phyloP scores from a whole-genome alignment of 106 monocot genomes.

The Vanilla planifolia region DNA sequence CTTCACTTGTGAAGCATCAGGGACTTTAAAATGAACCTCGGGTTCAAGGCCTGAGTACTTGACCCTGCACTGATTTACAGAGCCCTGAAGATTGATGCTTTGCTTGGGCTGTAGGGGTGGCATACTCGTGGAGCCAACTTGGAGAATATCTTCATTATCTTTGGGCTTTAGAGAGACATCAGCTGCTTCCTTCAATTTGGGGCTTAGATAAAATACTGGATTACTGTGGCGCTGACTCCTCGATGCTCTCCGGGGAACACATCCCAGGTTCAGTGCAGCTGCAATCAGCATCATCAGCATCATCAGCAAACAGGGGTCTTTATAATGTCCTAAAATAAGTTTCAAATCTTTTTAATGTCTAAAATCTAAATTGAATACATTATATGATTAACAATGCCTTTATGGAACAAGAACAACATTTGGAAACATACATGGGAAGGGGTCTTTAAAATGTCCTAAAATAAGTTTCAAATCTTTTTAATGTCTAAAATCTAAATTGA shows the following conservation, averaged over 20 bases:
- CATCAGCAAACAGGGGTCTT: too few relatives aligned
- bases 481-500: too few relatives aligned
- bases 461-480: too few relatives aligned
- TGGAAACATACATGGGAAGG: too few relatives aligned
- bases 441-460: too few relatives aligned
- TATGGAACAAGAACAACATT: too few relatives aligned
- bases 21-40: neutral
- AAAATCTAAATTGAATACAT: too few relatives aligned
- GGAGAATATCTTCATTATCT: slow-evolving; percentile 6
- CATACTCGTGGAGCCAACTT: slow-evolving; percentile 2
- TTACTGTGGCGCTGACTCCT: slow-evolving; percentile 77
- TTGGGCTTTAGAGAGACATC: slow-evolving; percentile 7
- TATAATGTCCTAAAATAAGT: too few relatives aligned
- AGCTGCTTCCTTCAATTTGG: slow-evolving; percentile 3
- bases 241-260: slow-evolving; percentile 71
- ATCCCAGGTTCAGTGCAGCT: slow-evolving; percentile 89
- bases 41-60: slow-evolving; percentile 10
- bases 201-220: slow-evolving; percentile 58
- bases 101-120: slow-evolving; percentile 2
- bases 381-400: too few relatives aligned
- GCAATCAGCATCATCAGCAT: slow-evolving; percentile 2
- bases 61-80: slow-evolving; percentile 6
- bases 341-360: too few relatives aligned
- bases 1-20: slow-evolving; percentile 4
- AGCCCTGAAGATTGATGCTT: neutral